Percentiles rank a stretch among this genome's conserved stretches.
phyloP scores from a whole-genome alignment of 2,329 filamentous ascomycete genomes.

The Clonostachys byssicola region DNA sequence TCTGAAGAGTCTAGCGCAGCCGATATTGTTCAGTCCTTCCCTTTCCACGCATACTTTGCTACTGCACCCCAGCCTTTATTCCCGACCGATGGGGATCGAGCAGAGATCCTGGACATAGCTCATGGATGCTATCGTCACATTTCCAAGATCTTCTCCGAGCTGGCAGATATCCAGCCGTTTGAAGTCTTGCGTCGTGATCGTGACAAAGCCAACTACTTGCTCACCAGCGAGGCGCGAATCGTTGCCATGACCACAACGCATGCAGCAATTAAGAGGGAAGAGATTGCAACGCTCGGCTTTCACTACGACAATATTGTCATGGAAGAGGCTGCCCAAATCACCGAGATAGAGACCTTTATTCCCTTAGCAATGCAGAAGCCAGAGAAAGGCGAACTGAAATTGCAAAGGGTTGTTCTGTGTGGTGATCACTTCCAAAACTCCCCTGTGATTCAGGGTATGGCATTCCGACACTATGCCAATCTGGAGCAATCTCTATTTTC shows the following conservation, averaged over 20 bases:
- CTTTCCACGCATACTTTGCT: conserved; percentile 84
- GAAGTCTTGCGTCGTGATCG: conserved; percentile 85
- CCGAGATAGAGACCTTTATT: conserved; percentile 95
- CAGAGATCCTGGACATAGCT: conserved; percentile 69
- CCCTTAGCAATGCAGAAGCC: conserved; percentile 88
- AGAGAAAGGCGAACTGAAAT: conserved; percentile 63
- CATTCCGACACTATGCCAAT: conserved; percentile 92
- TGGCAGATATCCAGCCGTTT: conserved; percentile 91
- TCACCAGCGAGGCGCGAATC: conserved; percentile 93
- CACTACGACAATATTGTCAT: conserved; percentile 97
- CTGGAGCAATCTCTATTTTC: conserved; percentile 95
- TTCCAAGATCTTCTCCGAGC: conserved; percentile 82
- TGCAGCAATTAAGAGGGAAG: conserved; percentile 86
- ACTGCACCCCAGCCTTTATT: conserved; percentile 87
- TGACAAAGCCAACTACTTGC: conserved; percentile 93
- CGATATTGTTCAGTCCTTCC: conserved; percentile 71
- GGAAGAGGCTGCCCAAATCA: conserved; percentile 98
- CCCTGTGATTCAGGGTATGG: conserved; percentile 89
- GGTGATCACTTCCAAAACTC: conserved; percentile 97
- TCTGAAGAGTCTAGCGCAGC: conserved; percentile 50
- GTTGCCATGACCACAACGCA: conserved; percentile 99
- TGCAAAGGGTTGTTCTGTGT: conserved; percentile 87
- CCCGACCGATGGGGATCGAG: conserved; percentile 58
- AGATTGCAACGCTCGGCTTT: conserved; percentile 90
- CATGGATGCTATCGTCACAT: conserved; percentile 87